A percentile compares a stretch with the other conserved stretches of the same genome.
phyloP scores from a whole-genome alignment of 2,329 filamentous ascomycete species.

The Hymenoscyphus fraxineus region DNA sequence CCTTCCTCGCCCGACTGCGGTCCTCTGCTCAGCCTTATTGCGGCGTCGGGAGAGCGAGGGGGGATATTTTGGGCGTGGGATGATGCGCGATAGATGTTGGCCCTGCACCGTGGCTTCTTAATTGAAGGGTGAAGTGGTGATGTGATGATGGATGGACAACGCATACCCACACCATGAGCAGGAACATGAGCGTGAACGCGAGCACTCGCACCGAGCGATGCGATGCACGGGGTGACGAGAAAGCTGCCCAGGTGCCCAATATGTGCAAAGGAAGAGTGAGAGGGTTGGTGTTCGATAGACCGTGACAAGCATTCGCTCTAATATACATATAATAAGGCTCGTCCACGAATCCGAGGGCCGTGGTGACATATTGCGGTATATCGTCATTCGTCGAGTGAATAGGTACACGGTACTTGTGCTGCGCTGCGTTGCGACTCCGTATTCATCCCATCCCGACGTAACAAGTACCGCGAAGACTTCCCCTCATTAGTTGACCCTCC shows the following conservation, averaged over 20 bases:
- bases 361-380: not conserved
- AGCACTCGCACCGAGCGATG: too few species aligned
- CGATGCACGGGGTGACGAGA: not conserved
- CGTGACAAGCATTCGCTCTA: not conserved
- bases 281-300: too few species aligned
- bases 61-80: not conserved
- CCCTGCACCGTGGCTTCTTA: constrained; percentile 6
- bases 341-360: not conserved
- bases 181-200: not conserved
- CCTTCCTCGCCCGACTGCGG: not conserved
- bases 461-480: not conserved
- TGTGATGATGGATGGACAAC: constrained; percentile 6
- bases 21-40: constrained; percentile 9
- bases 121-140: constrained; percentile 9
- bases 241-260: constrained; percentile 26
- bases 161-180: constrained; percentile 11
- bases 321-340: not conserved
- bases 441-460: not conserved
- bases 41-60: not conserved
- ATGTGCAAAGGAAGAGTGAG: not conserved
- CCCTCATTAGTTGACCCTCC: not conserved
- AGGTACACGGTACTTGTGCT: too few species aligned
- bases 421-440: too few species aligned
- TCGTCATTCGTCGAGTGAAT: not conserved
- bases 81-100: not conserved